A percentile compares a stretch with the other conserved stretches of the same genome.
Conservation (phyloP, 495 filamentous ascomycete species). For the Tuber calosporum region DNA sequence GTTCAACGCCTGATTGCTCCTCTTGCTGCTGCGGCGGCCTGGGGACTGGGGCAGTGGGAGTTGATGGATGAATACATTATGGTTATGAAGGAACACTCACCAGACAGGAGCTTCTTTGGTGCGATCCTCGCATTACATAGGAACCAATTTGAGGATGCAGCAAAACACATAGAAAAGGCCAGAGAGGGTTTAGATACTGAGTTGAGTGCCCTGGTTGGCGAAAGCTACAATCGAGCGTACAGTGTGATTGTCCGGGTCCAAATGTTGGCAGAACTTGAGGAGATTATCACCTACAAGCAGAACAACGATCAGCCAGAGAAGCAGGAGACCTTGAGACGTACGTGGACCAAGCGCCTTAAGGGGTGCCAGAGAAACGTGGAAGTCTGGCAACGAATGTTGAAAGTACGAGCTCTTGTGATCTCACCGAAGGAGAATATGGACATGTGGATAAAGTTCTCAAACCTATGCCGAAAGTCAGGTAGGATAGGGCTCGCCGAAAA, state of each 20-base stretch:
- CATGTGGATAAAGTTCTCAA: constrained; percentile 99
- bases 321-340: constrained; percentile 79
- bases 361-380: constrained; percentile 96
- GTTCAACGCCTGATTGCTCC: constrained; percentile 82
- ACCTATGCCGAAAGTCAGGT: constrained; percentile 90
- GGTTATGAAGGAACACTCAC: constrained; percentile 86
- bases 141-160: constrained; percentile 85
- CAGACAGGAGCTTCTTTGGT: constrained; percentile 93
- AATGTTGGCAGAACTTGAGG: constrained; percentile 96
- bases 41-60: constrained; percentile 94
- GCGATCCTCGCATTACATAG: constrained; percentile 89
- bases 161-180: constrained; percentile 77
- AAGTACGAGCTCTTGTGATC: constrained; percentile 86
- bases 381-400: constrained; percentile 96
- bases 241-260: constrained; percentile 92
- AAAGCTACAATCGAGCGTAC: constrained; percentile 95
- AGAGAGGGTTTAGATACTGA: constrained; percentile 91
- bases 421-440: constrained; percentile 85
- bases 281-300: constrained; percentile 96
- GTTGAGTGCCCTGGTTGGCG: constrained; percentile 84
- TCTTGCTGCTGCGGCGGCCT: constrained; percentile 90
- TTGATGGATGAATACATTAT: constrained; percentile 92
- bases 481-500: constrained; percentile 95
- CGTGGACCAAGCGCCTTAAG: constrained; percentile 90
- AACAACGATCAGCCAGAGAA: constrained; percentile 67